phyloP scores from a whole-genome alignment of 2,329 filamentous ascomycete species.

The Arthrobotrys megalospora region DNA sequence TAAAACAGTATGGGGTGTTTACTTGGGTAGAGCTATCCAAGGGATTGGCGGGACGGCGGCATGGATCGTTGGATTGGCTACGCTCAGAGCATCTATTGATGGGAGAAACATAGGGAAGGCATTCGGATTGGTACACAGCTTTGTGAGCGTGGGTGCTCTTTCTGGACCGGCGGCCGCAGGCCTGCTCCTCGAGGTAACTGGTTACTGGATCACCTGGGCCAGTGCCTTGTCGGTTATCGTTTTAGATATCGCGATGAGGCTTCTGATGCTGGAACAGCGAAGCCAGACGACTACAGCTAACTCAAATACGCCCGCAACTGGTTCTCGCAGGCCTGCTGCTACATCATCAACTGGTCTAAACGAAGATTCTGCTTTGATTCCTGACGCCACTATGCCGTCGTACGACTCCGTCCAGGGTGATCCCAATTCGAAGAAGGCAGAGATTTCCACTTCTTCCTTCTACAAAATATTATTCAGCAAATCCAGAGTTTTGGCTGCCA shows the following conservation, averaged over 20 bases:
- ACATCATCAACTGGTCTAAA: background rate
- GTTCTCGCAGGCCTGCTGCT: background rate
- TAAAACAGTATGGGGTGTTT: slow-evolving; percentile 62
- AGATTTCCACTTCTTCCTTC: slow-evolving; percentile 47
- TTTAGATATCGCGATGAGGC: slow-evolving; percentile 65
- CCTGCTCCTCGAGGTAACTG: slow-evolving; percentile 64
- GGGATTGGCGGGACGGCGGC: slow-evolving; percentile 64
- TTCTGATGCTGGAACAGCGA: slow-evolving; percentile 63
- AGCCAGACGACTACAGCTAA: background rate
- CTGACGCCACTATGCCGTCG: background rate
- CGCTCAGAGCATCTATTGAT: slow-evolving; percentile 65
- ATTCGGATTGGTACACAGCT: slow-evolving; percentile 64
- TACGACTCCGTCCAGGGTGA: background rate
- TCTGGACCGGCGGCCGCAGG: slow-evolving; percentile 65
- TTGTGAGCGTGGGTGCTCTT: slow-evolving; percentile 64
- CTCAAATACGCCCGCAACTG: background rate
- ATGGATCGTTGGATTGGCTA: slow-evolving; percentile 66
- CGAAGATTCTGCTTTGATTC: slow-evolving; percentile 7
- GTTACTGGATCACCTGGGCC: slow-evolving; percentile 65
- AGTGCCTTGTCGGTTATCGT: slow-evolving; percentile 64
- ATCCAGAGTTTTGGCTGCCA: slow-evolving; percentile 46
- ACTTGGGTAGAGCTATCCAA: slow-evolving; percentile 65
- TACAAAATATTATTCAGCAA: slow-evolving; percentile 61
- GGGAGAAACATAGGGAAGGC: slow-evolving; percentile 64
- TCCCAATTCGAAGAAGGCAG: background rate